phyloP scores from a whole-genome alignment of 192 early-diverging fungal species.

The Diversispora epigaea region DNA sequence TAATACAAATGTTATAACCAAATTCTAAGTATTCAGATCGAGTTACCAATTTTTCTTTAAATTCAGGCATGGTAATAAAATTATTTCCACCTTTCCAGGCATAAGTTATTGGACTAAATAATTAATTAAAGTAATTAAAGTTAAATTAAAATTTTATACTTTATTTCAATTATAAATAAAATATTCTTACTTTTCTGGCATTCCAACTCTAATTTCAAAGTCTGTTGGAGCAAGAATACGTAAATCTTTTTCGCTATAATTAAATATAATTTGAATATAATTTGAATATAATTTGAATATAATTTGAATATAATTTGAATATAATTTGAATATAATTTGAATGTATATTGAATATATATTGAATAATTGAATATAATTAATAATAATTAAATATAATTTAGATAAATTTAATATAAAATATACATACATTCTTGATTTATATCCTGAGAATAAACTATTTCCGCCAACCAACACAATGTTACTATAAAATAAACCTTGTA shows the following conservation, averaged over 20 bases:
- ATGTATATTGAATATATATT: not conserved
- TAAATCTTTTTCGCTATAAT: conserved; percentile 49
- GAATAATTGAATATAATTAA: not conserved
- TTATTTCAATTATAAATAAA: not conserved
- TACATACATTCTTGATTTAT: conserved; percentile 57
- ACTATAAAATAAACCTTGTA: conserved; percentile 62
- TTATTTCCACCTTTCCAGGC: conserved; percentile 60
- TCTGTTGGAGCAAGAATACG: conserved; percentile 55
- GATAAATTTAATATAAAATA: not conserved
- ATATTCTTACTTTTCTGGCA: conserved; percentile 57
- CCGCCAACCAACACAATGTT: conserved; percentile 73
- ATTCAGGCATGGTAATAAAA: conserved; percentile 42
- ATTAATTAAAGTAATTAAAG: conserved; percentile 5
- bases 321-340: not conserved
- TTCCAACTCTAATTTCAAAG: conserved; percentile 55
- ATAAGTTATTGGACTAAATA: conserved; percentile 53
- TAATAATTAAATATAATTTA: not conserved
- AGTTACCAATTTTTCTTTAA: conserved; percentile 52
- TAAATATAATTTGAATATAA: conserved; percentile 5
- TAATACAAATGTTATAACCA: conserved; percentile 56
- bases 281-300: too few species aligned
- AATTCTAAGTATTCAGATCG: conserved; percentile 63
- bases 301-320: not conserved
- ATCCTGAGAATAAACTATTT: conserved; percentile 62
- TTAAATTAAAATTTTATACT: not conserved